Evolutionary conservation across 1,284 basidiomycete genomes (phyloP), one percentile per base, ranked within the genome.

Genomic region (Pulchroboletus neoregius): DNA sequence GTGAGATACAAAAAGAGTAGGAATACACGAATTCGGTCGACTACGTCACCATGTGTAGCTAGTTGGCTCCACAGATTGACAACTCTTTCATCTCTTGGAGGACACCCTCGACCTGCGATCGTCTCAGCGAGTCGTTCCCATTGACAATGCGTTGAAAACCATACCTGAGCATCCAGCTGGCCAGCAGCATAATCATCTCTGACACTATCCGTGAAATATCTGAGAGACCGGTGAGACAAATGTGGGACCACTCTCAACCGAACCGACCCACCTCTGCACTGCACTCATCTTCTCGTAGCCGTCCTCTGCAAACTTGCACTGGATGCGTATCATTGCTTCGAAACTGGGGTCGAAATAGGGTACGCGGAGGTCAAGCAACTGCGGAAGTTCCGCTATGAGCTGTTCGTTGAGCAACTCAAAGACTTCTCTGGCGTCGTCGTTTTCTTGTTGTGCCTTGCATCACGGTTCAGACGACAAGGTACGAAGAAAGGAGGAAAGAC

Each of bases 271-370:
- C 81, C 94, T 74, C 68, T 99, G 96, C 4, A 99, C 96, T 37
- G 92, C 87, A 36, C 94, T 91, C 46, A 99, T 78, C 71, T 96
- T 98, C 72, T 99, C 94, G 66, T 99, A 99, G 0, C 92, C 96
- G 60, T 98, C 94, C 66, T 97, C 91, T 1, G 94, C 93, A 62
- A 97, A 97, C 61, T 94, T 93, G 63, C 91, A 82, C 67, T 99
- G 95, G 80, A 96, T 91, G 34, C 96, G 81, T 58, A 97, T 91
- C 95, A 99, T 98, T 27, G 95, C 91, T 69, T 99, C 96, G 66
- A 99, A 98, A 56, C 90, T 94, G 1, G 96, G 96, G 67, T 99
- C 95, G 52, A 99, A 91, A 74, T 93, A 99, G 6, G 96, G 95
- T 34, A 99, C 87, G 30, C 96, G 87, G 20, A 98, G 80, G 60